These are phyloP conservation scores for Geranium brycei DNA, from an alignment of 345 rosid genomes.

Conservation along the genomic window DNA sequence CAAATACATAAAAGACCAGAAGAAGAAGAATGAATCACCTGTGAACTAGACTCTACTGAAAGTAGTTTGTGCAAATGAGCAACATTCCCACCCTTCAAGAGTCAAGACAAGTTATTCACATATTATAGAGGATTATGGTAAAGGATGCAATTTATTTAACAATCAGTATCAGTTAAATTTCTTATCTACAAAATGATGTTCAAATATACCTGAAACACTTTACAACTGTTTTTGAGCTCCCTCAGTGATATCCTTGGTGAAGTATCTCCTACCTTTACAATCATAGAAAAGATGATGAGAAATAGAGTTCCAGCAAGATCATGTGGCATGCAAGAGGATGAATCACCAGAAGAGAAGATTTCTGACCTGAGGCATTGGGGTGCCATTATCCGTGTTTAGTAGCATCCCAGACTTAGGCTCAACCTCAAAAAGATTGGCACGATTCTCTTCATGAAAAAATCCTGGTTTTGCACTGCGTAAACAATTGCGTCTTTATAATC, in stretches of 20 bases:
- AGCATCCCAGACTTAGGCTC: constrained; percentile 70
- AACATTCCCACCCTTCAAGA: constrained; percentile 64
- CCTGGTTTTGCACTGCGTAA: constrained; percentile 66
- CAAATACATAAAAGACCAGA: not conserved
- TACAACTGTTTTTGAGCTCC: constrained; percentile 27
- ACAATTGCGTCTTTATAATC: constrained; percentile 1
- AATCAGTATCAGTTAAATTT: constrained; percentile 1
- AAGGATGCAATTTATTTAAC: not conserved
- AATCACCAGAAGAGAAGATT: not conserved
- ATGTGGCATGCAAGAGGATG: not conserved
- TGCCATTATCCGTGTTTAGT: constrained; percentile 61
- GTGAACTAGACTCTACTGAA: constrained; percentile 71
- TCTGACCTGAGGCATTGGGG: constrained; percentile 68
- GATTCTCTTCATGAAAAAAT: constrained; percentile 70
- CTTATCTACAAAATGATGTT: not conserved
- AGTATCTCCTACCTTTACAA: constrained; percentile 40
- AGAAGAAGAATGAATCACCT: constrained; percentile 24
- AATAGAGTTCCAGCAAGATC: not conserved
- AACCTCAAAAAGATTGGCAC: constrained; percentile 70
- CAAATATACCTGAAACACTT: constrained; percentile 46
- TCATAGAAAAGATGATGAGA: not conserved
- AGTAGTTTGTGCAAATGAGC: constrained; percentile 80
- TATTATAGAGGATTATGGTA: not conserved
- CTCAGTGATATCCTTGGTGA: constrained; percentile 24
- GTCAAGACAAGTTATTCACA: constrained; percentile 2